phyloP scores from a whole-genome alignment of 2,329 filamentous ascomycete genomes.

The Scytalidium sp. region DNA sequence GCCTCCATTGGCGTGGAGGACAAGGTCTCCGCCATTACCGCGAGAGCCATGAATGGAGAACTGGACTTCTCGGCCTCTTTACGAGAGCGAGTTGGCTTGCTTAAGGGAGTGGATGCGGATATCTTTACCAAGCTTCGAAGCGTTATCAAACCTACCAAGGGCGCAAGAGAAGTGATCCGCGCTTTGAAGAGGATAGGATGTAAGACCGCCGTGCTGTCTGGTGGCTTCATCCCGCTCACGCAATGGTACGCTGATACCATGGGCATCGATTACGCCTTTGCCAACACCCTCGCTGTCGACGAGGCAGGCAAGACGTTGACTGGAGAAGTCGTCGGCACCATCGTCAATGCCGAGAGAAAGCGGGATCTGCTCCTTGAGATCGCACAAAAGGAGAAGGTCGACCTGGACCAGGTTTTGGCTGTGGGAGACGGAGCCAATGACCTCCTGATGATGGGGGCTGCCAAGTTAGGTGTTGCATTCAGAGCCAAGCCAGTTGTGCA shows the following conservation, averaged over 20 bases:
- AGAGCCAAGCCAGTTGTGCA: slow-evolving; percentile 83
- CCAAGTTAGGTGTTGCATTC: slow-evolving; percentile 77
- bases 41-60: slow-evolving; percentile 93
- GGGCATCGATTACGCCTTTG: slow-evolving; percentile 82
- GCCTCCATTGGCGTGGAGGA: slow-evolving; percentile 78
- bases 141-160: slow-evolving; percentile 76
- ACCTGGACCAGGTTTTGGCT: slow-evolving; percentile 65
- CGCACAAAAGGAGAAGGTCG: slow-evolving; percentile 62
- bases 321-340: slow-evolving; percentile 67
- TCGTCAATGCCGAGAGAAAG: slow-evolving; percentile 76
- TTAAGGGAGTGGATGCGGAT: slow-evolving; percentile 74
- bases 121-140: slow-evolving; percentile 77
- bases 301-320: slow-evolving; percentile 56
- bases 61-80: slow-evolving; percentile 87
- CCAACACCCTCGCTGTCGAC: slow-evolving; percentile 76
- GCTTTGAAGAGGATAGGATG: slow-evolving; percentile 76
- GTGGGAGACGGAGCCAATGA: slow-evolving; percentile 84
- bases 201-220: slow-evolving; percentile 87
- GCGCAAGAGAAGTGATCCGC: slow-evolving; percentile 70
- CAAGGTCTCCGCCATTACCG: slow-evolving; percentile 84
- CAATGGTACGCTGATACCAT: slow-evolving; percentile 79
- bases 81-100: slow-evolving; percentile 72
- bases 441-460: slow-evolving; percentile 72
- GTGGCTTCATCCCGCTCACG: slow-evolving; percentile 87
- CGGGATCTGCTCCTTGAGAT: slow-evolving; percentile 68